phyloP scores from a whole-genome alignment of 164 flowering plant species.

The Vitis riparia region DNA sequence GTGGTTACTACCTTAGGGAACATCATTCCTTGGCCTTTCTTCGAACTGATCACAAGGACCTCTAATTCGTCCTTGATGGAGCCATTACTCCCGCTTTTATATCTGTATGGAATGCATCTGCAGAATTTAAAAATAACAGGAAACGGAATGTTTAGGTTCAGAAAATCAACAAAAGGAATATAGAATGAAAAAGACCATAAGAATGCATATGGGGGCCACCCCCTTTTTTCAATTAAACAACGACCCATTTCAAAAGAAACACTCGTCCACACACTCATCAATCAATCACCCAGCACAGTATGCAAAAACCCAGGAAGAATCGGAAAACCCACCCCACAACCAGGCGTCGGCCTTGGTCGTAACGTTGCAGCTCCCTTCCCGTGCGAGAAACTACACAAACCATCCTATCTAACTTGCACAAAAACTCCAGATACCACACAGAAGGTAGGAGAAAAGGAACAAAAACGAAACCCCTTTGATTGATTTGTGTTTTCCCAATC shows the following conservation, averaged over 20 bases:
- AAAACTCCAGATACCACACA: background rate
- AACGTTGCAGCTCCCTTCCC: conserved; percentile 58
- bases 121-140: conserved; percentile 5
- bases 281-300: too few species aligned
- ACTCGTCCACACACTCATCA: background rate
- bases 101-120: conserved; percentile 70
- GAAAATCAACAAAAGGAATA: background rate
- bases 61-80: conserved; percentile 30
- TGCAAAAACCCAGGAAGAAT: background rate
- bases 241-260: background rate
- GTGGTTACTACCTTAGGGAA: conserved; percentile 52
- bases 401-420: conserved; percentile 24
- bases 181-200: too few species aligned
- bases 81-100: conserved; percentile 23
- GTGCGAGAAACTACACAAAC: conserved; percentile 44
- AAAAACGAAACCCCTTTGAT: too few species aligned
- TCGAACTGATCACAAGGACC: conserved; percentile 57
- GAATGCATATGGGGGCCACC: too few species aligned
- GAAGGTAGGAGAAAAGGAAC: background rate
- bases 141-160: background rate
- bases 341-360: conserved; percentile 49
- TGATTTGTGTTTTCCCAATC: too few species aligned
- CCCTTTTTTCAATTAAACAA: background rate
- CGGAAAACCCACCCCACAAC: conserved; percentile 49
- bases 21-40: conserved; percentile 50